A percentile compares a stretch with the other conserved stretches of the same genome.
Evolutionary conservation across 805 yeast species (phyloP).

Genomic region (Candida vartiovaarae): DNA sequence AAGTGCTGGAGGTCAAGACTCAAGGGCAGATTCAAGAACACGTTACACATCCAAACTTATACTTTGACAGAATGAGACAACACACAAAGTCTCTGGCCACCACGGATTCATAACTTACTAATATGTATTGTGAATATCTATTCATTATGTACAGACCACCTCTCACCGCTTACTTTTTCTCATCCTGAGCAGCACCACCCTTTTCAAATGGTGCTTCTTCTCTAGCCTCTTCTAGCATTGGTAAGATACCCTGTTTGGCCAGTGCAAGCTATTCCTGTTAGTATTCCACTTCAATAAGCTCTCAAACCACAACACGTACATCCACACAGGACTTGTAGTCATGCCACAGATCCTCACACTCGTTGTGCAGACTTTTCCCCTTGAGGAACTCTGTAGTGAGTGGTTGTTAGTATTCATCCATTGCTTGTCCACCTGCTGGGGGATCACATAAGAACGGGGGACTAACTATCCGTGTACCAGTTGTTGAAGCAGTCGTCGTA

Average conservation of each 20-base stretch:
- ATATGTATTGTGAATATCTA: too few relatives aligned
- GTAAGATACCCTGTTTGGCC: slow-evolving; percentile 67
- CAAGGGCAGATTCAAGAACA: slow-evolving; percentile 32
- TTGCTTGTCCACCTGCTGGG: too few relatives aligned
- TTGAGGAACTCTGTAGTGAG: slow-evolving; percentile 43
- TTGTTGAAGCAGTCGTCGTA: slow-evolving; percentile 91
- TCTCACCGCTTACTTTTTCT: not conserved
- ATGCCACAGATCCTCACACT: slow-evolving; percentile 86
- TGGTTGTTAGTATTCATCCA: not conserved
- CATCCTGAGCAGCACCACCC: slow-evolving; percentile 37
- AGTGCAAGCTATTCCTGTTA: slow-evolving; percentile 35
- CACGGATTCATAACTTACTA: slow-evolving; percentile 5
- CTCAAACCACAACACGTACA: slow-evolving; percentile 22
- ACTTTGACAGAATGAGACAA: slow-evolving; percentile 70
- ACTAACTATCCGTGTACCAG: slow-evolving; percentile 85
- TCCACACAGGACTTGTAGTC: slow-evolving; percentile 86
- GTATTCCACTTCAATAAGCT: not conserved
- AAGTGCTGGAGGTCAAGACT: slow-evolving; percentile 74
- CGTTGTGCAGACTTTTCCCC: slow-evolving; percentile 56
- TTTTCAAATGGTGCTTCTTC: slow-evolving; percentile 83
- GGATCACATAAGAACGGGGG: too few relatives aligned
- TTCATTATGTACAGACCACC: not conserved
- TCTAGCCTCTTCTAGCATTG: slow-evolving; percentile 82
- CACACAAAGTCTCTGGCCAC: slow-evolving; percentile 9
- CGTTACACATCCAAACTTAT: slow-evolving; percentile 79